Base-by-base conservation (phyloP, 805 yeast species). In the Torulaspora indica region DNA sequence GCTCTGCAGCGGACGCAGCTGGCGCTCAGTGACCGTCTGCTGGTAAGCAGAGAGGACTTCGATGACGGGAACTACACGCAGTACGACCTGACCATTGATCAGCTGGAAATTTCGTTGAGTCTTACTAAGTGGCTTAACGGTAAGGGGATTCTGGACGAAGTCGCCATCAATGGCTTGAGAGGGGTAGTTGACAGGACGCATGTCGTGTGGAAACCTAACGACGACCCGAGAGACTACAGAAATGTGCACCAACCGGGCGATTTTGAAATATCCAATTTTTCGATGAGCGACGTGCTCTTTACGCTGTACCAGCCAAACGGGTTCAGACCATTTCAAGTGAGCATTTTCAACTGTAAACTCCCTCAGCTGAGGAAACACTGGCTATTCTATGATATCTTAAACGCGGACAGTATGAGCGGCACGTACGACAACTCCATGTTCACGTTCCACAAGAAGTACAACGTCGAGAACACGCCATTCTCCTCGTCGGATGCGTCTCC, bases 1-100 rank as follows among this genome's bases (percentile, higher is more conserved):
- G 90, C 91, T 0, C 77, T 77, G 20, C 82, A 81, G 20, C 75
- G 77, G 31, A 78, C 82, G 23, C 58, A 56, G 38, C 46, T 59
- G 27, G 71, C 70, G 1, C 43, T 64, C 7, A 57, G 60, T 28
- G 66, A 61, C 13, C 50, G 57, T 29, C 40, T 56, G 6, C 45
- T 64, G 9, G 54, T 64, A 4, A 58, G 56, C 22, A 72, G 66
- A 12, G 74, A 67, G 22, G 68, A 67, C 15, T 71, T 68, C 43
- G 96, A 85, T 55, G 95, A 89, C 60, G 98, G 97, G 1, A 93
- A 93, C 65, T 93, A 90, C 65, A 91, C 98, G 0, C 98, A 93
- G 62, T 93, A 83, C 62, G 98, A 93, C 63, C 63, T 93, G 31
- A 86, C 95, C 0, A 84, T 93, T 12, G 96, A 91, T 47, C 85